Base-by-base conservation (phyloP, 129 eudicot genomes). In the Chrysanthemum seticuspe region DNA sequence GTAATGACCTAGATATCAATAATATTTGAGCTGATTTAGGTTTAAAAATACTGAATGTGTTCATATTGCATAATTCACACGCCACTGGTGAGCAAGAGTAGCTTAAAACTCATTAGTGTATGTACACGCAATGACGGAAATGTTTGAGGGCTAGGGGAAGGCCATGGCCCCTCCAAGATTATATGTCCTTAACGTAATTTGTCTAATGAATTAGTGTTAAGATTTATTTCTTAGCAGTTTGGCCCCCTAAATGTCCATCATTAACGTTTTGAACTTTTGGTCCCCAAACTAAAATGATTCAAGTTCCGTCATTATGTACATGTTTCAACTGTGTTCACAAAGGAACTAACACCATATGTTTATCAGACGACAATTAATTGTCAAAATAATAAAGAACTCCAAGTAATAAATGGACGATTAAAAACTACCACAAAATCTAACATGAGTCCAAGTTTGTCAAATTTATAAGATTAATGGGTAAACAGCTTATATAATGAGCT, bases 61-160 rank as follows among this genome's bases (percentile, higher is more conserved):
- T 70, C 64, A 63, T 63, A 50, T 13, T 62, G 29, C 70, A 62
- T 62, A 4, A 62, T 18, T 16, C 62, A n/a, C 57, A 50, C 70
- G 51, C 10, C 61, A 73, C 62, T n/a, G 4, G 60, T 48, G 70
- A 15, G 57, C 60, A 63, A 62, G 44, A 53, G 71, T 63, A 34
- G 18, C 61, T 51, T 51, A 63, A 62, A 29, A 14, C 78, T 4
- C 45, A 52, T 31, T 50, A 64, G 31, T 12, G 62, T 54, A 44
- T 40, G 8, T n/a, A 29, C 25, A 55, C 47, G 10, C 47, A 40
- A 40, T 40, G 47, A 40, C 2, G 5, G 4, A 29, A 29, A 3
- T 29, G 34, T 29, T 29, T 29, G 34, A 4, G 34, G 0, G 34
- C 34, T 29, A 29, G 34, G 34, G 34, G 34, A 29, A 29, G 34